Evolutionary conservation across 106 monocot species (phyloP).

Genomic region (Vanilla planifolia): DNA sequence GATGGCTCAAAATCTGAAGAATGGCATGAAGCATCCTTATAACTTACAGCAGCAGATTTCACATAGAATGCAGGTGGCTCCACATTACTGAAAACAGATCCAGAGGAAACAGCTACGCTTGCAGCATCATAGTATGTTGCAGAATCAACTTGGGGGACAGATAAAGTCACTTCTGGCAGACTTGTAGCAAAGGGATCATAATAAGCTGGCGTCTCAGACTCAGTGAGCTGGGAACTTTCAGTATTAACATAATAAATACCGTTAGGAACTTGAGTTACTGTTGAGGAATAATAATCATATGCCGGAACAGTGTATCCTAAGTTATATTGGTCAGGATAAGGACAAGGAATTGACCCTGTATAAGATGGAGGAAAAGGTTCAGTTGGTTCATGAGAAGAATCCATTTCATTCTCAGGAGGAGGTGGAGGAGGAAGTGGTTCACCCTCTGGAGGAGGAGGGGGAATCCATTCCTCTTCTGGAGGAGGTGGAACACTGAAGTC

Average conservation of each 20-base stretch:
- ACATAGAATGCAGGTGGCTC: constrained; percentile 32
- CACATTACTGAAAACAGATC: constrained; percentile 12
- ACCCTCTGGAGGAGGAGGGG: constrained; percentile 77
- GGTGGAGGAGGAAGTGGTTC: constrained; percentile 79
- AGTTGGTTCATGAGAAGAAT: constrained; percentile 47
- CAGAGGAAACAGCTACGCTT: constrained; percentile 20
- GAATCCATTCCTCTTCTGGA: constrained; percentile 80
- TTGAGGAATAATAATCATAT: constrained; percentile 50
- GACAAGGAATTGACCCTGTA: constrained; percentile 17
- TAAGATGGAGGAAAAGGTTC: constrained; percentile 23
- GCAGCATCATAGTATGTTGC: constrained; percentile 39
- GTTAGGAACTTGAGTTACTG: constrained; percentile 25
- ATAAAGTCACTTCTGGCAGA: constrained; percentile 19
- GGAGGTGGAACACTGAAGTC: constrained; percentile 45
- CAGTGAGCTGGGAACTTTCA: constrained; percentile 28
- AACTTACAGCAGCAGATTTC: constrained; percentile 31
- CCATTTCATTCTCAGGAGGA: constrained; percentile 19
- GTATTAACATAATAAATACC: constrained; percentile 38
- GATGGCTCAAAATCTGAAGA: constrained; percentile 8
- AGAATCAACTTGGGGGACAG: constrained; percentile 21
- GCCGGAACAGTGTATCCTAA: constrained; percentile 34
- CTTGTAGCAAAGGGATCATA: constrained; percentile 33
- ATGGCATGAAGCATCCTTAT: constrained; percentile 11
- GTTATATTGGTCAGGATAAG: constrained; percentile 52
- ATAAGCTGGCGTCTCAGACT: constrained; percentile 27